These are phyloP conservation scores for Asclepias syriaca DNA, from an alignment of 257 asterid species.

Conservation along the genomic window DNA sequence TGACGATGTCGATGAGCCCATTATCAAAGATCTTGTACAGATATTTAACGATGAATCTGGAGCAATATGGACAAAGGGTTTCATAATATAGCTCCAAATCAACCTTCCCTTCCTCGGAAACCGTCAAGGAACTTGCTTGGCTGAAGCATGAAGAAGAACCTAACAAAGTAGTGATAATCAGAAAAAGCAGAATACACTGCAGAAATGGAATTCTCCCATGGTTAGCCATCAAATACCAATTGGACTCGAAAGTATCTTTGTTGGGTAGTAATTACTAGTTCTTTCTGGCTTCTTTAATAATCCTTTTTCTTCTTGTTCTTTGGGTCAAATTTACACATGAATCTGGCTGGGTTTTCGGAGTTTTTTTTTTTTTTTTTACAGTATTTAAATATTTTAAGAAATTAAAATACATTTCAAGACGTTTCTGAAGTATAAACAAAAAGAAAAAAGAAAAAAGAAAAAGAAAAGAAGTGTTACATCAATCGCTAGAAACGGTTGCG, in stretches of 20 bases:
- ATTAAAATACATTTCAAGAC: too few species aligned
- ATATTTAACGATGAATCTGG: constrained; percentile 32
- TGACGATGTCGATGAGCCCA: constrained; percentile 29
- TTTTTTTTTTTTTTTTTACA: too few species aligned
- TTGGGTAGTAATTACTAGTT: background rate
- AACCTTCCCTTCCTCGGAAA: constrained; percentile 17
- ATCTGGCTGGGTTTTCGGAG: background rate
- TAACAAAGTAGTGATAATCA: constrained; percentile 1
- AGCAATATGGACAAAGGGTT: constrained; percentile 41
- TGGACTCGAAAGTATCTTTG: background rate
- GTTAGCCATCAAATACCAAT: constrained; percentile 13
- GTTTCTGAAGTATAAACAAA: too few species aligned
- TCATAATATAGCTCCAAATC: constrained; percentile 36
- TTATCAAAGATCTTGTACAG: constrained; percentile 31
- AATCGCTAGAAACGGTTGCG: too few species aligned
- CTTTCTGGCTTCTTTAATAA: background rate
- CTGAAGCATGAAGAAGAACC: constrained; percentile 8
- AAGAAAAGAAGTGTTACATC: too few species aligned
- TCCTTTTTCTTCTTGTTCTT: background rate
- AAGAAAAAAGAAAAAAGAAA: too few species aligned
- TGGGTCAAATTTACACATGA: background rate
- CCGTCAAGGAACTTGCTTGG: constrained; percentile 12
- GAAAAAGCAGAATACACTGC: constrained; percentile 9
- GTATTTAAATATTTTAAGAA: too few species aligned
- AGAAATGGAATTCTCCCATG: constrained; percentile 1